Percentiles rank a stretch among this genome's conserved stretches.
Conservation (phyloP, 768 basidiomycete species). For the Auriscalpium microsporum region DNA sequence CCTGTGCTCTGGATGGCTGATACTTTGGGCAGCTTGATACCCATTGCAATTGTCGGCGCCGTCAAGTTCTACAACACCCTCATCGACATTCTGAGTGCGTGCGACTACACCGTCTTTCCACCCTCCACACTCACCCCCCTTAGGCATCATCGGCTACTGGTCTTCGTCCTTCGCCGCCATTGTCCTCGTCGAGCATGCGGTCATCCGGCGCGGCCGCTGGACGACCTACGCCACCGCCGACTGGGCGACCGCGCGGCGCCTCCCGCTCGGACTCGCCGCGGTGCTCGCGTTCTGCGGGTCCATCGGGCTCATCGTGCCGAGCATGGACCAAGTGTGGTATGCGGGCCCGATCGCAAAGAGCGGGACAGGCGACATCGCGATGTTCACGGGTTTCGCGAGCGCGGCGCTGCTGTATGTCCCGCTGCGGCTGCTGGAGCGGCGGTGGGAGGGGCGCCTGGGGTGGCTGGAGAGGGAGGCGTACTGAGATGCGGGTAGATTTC, state of each 20-base stretch:
- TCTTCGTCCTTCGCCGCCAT: constrained; percentile 28
- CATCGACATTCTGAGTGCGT: constrained; percentile 31
- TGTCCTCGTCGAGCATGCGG: constrained; percentile 34
- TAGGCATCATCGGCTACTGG: constrained; percentile 41
- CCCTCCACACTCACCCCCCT: background rate
- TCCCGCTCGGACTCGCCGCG: constrained; percentile 36
- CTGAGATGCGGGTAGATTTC: too few species aligned
- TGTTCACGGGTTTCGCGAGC: constrained; percentile 13
- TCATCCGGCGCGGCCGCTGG: constrained; percentile 32
- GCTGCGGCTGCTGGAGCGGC: background rate
- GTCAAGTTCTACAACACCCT: constrained; percentile 37
- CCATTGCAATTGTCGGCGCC: constrained; percentile 40
- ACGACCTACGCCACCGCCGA: constrained; percentile 27
- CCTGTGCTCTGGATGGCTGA: background rate
- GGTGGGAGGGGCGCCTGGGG: background rate
- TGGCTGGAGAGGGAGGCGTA: too few species aligned
- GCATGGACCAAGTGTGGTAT: constrained; percentile 48
- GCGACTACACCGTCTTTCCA: background rate
- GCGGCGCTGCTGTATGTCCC: background rate
- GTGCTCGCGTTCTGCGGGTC: constrained; percentile 31
- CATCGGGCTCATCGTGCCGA: constrained; percentile 33
- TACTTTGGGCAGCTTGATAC: constrained; percentile 28
- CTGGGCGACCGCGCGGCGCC: constrained; percentile 28
- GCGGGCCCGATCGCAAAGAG: constrained; percentile 37
- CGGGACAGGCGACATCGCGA: constrained; percentile 41